A percentile compares a stretch with the other conserved stretches of the same genome.
phyloP scores from a whole-genome alignment of 2,329 filamentous ascomycete species.

The Cladophialophora chaetospira region DNA sequence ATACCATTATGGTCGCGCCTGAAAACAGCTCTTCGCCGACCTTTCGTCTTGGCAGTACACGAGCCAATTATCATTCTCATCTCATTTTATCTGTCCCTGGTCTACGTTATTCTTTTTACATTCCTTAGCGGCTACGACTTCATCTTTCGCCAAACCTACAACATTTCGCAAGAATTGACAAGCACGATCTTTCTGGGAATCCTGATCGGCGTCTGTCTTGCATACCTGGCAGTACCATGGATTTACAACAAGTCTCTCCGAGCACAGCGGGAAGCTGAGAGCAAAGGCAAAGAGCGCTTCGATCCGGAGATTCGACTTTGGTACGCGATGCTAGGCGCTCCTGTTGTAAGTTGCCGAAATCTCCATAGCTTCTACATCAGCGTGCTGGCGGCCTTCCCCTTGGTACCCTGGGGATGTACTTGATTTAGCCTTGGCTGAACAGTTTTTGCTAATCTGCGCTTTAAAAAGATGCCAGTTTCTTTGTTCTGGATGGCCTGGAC shows the following conservation, averaged over 20 bases:
- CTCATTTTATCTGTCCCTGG: constrained; percentile 34
- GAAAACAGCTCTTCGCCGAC: constrained; percentile 49
- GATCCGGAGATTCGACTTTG: constrained; percentile 58
- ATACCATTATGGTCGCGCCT: constrained; percentile 43
- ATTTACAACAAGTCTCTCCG: constrained; percentile 49
- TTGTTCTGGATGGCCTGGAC: constrained; percentile 65
- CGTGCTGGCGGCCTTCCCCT: too few relatives aligned
- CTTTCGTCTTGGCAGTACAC: constrained; percentile 51
- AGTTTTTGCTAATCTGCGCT: neutral
- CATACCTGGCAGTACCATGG: constrained; percentile 45
- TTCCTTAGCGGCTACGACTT: constrained; percentile 53
- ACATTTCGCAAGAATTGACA: constrained; percentile 47
- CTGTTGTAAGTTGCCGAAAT: constrained; percentile 31
- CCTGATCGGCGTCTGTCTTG: constrained; percentile 44
- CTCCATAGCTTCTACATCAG: too few relatives aligned
- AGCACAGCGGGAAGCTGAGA: constrained; percentile 46
- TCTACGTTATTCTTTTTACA: constrained; percentile 41
- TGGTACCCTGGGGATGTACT: too few relatives aligned
- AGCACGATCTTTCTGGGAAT: constrained; percentile 54
- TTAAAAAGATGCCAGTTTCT: constrained; percentile 48
- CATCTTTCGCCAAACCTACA: constrained; percentile 53
- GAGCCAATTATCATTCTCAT: constrained; percentile 42
- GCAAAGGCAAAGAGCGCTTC: constrained; percentile 43
- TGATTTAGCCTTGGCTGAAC: too few relatives aligned
- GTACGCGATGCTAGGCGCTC: constrained; percentile 55